Evolutionary conservation across 805 yeast species (phyloP).

Genomic region (Ogataea glucozyma): DNA sequence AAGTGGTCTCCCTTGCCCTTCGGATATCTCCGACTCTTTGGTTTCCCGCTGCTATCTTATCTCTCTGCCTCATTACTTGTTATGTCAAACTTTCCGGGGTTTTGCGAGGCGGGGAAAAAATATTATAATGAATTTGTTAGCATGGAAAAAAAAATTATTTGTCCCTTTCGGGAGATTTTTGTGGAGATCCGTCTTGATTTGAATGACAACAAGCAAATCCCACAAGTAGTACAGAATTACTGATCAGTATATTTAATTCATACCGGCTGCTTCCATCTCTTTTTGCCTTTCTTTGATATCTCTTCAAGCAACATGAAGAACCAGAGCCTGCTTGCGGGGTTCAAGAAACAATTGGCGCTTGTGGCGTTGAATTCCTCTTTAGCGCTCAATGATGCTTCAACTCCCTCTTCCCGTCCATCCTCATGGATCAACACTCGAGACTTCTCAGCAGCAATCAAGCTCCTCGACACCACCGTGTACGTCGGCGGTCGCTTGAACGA

Average conservation of each 20-base stretch:
- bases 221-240: no score
- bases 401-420: background rate
- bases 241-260: no score
- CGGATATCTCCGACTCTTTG: no score
- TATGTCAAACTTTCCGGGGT: background rate
- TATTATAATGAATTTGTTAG: background rate
- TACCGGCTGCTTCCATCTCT: no score
- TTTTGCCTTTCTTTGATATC: background rate
- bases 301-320: background rate
- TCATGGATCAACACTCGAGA: constrained; percentile 4
- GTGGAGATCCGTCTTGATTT: background rate
- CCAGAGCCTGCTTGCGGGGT: background rate
- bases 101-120: background rate
- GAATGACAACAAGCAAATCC: background rate
- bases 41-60: no score
- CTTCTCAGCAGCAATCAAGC: constrained; percentile 2
- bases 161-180: background rate
- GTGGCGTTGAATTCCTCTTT: background rate
- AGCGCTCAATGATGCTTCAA: no score
- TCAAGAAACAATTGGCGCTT: constrained; percentile 3
- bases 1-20: no score
- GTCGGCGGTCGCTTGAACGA: constrained; percentile 1
- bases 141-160: background rate
- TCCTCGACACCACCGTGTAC: constrained; percentile 4
- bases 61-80: no score